A percentile compares a stretch with the other conserved stretches of the same genome.
Evolutionary conservation across 768 basidiomycete species (phyloP).

Genomic region (Piloderma croceum): DNA sequence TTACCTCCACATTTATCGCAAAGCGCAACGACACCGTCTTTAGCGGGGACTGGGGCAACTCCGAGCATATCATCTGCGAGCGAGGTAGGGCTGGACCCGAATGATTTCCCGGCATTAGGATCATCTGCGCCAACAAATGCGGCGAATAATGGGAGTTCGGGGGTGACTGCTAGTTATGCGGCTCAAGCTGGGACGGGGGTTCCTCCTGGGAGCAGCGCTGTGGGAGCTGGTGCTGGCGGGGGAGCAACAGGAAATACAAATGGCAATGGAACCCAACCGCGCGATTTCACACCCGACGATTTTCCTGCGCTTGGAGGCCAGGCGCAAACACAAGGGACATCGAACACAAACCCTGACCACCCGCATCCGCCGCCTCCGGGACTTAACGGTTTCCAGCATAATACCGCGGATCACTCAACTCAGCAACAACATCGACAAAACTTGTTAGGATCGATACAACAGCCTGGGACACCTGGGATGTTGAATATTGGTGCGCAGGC

Average conservation of each 20-base stretch:
- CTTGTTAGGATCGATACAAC: conserved; percentile 47
- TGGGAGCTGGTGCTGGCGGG: conserved; percentile 32
- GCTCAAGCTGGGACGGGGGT: conserved; percentile 73
- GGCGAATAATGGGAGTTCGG: conserved; percentile 32
- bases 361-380: conserved; percentile 74
- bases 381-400: conserved; percentile 60
- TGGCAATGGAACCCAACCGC: conserved; percentile 30
- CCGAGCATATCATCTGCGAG: conserved; percentile 60
- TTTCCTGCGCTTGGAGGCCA: conserved; percentile 82
- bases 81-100: conserved; percentile 78
- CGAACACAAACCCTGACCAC: no score
- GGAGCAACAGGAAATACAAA: conserved; percentile 24
- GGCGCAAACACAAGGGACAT: conserved; percentile 29
- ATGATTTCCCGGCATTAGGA: conserved; percentile 85
- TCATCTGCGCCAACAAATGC: conserved; percentile 47
- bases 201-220: conserved; percentile 32
- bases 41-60: conserved; percentile 39
- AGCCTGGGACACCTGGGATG: conserved; percentile 56
- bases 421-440: conserved; percentile 53
- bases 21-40: conserved; percentile 39
- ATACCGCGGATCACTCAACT: conserved; percentile 22
- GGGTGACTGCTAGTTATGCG: conserved; percentile 67
- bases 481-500: conserved; percentile 42
- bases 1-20: conserved; percentile 53
- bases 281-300: conserved; percentile 83